Percentiles rank a stretch among this genome's conserved stretches.
Evolutionary conservation across 2,329 filamentous ascomycete species (phyloP).

Genomic region (Aspergillus jensenii): DNA sequence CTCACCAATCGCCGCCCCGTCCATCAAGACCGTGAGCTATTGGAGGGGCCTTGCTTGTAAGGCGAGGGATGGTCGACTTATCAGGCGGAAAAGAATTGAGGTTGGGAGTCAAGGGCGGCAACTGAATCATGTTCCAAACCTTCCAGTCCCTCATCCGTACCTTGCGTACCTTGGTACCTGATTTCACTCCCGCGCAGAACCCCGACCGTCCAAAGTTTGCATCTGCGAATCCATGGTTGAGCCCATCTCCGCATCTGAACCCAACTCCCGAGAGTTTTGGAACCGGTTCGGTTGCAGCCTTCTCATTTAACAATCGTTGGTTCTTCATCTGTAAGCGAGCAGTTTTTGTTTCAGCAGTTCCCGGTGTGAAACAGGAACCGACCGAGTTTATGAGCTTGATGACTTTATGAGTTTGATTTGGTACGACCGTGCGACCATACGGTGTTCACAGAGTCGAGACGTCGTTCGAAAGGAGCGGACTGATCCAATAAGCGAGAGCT

Average conservation of each 20-base stretch:
- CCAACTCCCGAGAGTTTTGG: neutral
- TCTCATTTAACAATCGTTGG: neutral
- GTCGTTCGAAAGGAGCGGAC: neutral
- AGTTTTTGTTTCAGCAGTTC: neutral
- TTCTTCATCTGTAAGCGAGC: too few species aligned
- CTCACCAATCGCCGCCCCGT: neutral
- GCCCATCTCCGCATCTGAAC: neutral
- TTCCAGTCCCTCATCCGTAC: neutral
- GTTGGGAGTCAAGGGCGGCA: constrained; percentile 4
- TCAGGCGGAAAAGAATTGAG: neutral
- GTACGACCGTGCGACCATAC: neutral
- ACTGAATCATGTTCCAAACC: neutral
- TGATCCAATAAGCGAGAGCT: neutral
- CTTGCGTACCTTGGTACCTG: neutral
- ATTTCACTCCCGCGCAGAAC: too few species aligned
- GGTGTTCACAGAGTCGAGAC: neutral
- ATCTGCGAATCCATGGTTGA: neutral
- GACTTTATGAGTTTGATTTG: neutral
- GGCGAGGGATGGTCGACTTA: neutral
- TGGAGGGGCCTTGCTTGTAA: neutral
- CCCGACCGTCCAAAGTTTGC: neutral
- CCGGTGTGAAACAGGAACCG: neutral
- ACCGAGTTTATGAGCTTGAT: neutral
- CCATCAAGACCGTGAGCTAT: neutral
- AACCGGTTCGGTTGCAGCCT: neutral